phyloP scores from a whole-genome alignment of 768 basidiomycete genomes.

The Hysterangium stoloniferum region DNA sequence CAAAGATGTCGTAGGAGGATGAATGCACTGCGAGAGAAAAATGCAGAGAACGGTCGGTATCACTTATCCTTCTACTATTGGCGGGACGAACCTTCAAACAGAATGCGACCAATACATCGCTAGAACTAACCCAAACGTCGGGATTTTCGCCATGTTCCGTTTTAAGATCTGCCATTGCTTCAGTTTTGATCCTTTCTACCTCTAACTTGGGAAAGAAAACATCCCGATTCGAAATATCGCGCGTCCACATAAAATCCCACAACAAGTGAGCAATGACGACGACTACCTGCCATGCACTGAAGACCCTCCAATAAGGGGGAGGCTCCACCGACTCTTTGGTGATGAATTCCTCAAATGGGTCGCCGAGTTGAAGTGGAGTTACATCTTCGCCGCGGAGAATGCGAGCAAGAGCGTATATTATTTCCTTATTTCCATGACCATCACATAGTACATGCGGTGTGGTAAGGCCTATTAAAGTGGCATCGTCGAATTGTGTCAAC shows the following conservation, averaged over 20 bases:
- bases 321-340: background rate
- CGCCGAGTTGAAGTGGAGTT: conserved; percentile 3
- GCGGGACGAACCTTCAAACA: conserved; percentile 9
- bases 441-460: conserved; percentile 13
- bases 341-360: conserved; percentile 2
- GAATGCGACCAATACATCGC: conserved; percentile 12
- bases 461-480: conserved; percentile 11
- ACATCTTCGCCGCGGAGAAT: conserved; percentile 12
- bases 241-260: conserved; percentile 5
- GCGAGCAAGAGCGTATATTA: conserved; percentile 1
- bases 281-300: background rate
- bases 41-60: too few relatives aligned
- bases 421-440: conserved; percentile 14
- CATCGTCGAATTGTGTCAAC: conserved; percentile 10
- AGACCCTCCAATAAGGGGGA: conserved; percentile 9
- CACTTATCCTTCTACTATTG: too few relatives aligned
- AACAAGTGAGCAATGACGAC: conserved; percentile 6
- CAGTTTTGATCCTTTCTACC: conserved; percentile 9
- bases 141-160: conserved; percentile 4
- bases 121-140: conserved; percentile 11
- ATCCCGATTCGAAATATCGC: conserved; percentile 9
- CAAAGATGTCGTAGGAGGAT: conserved; percentile 2
- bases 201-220: conserved; percentile 9
- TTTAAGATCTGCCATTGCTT: conserved; percentile 8
- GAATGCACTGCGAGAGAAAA: background rate